Base-by-base conservation (phyloP, 176 grass and related monocot genomes). In the Carex littledalei region DNA sequence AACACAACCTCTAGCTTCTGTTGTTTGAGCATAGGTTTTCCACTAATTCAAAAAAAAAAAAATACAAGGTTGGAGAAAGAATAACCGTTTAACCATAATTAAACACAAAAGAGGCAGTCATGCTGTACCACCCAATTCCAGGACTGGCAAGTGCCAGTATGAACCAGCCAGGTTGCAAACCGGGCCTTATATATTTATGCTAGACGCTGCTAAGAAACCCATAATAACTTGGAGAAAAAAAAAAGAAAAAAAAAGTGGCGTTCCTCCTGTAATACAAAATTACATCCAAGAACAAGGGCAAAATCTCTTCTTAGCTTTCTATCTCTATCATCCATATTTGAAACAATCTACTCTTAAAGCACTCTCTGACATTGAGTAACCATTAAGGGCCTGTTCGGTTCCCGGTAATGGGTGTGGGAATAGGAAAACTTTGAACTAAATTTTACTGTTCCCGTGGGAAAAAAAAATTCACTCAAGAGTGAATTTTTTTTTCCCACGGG, bases 221-320 rank as follows among this genome's bases (percentile, higher is more conserved):
- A 24, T 50, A 74, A 45, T 11, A 45, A 41, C 34, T 55, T 24
- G 13, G 11, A 1, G 12, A 49, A 74, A 53, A 13, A 56, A 54
- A 54, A 56, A 2, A 22, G 34, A 6, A 78, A 55, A 34, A 32
- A 78, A 26, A 55, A 56, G 50, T 78, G 55, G 74, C 15, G 49
- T 55, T 78, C 35, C 5, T 18, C 73, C 57, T 47, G 79, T 47
- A 45, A 64, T 81, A 63, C 37, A 60, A 81, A 79, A 81, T 43
- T 64, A 32, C 57, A 47, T 81, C 57, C 32, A 81, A 81, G 53
- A 81, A 78, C 24, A 60, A 41, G 57, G 32, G 1, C 16, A 63
- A 81, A 63, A 63, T 13, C 79, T 81, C 32, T 60, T 43, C 55
- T 63, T 63, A 63, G n/a, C 2, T 62, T 81, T 81, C n/a, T 63